These are phyloP conservation scores for Boehmeria nivea DNA, from an alignment of 306 rosid genomes.

Conservation along the genomic window DNA sequence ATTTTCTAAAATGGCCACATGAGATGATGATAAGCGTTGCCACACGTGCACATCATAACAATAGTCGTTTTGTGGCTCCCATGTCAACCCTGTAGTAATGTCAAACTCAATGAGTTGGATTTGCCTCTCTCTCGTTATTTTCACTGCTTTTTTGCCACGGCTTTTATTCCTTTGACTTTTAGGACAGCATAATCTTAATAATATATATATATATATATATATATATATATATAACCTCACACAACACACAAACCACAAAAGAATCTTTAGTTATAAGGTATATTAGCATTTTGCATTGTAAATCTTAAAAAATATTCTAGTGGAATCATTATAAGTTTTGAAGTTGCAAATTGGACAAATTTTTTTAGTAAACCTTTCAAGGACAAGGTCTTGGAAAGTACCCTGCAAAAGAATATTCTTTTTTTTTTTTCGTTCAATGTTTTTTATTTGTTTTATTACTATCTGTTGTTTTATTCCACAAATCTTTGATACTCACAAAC, in stretches of 20 bases:
- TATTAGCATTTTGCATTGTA: too few relatives aligned
- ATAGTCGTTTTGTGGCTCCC: conserved; percentile 36
- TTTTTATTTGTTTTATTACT: too few relatives aligned
- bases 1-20: conserved; percentile 14
- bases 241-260: background rate
- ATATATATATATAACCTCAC: background rate
- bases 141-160: too few relatives aligned
- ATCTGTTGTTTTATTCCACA: too few relatives aligned
- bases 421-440: too few relatives aligned
- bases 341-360: background rate
- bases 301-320: background rate
- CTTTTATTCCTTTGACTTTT: conserved; percentile 17
- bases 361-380: too few relatives aligned
- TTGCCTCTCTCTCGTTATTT: too few relatives aligned
- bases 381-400: too few relatives aligned
- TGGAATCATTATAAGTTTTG: background rate
- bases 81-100: conserved; percentile 76
- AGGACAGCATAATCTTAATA: too few relatives aligned
- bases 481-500: background rate
- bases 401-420: too few relatives aligned
- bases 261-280: too few relatives aligned
- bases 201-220: too few relatives aligned
- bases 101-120: conserved; percentile 21
- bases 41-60: conserved; percentile 89
- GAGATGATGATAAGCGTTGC: conserved; percentile 50